phyloP scores from a whole-genome alignment of 2,329 filamentous ascomycete genomes.

The Penicillium sp. region DNA sequence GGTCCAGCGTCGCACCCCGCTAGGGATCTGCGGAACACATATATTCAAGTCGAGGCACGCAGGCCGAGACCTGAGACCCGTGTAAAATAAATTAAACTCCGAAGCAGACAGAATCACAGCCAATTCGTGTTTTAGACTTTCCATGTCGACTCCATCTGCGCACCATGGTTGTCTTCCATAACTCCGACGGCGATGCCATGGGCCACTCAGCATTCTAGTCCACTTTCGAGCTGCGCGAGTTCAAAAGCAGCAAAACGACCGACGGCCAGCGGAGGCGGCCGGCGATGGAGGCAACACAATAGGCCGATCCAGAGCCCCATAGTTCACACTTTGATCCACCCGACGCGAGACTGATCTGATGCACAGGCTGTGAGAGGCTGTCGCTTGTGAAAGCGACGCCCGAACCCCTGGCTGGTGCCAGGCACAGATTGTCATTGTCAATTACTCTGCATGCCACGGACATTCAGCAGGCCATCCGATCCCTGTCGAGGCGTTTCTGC shows the following conservation, averaged over 20 bases:
- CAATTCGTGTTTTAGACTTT: slow-evolving; percentile 2
- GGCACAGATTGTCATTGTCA: not conserved
- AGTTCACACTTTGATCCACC: slow-evolving; percentile 22
- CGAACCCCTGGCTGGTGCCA: slow-evolving; percentile 1
- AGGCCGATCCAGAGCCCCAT: slow-evolving; percentile 28
- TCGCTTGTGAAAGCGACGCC: not conserved
- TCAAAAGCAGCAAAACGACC: slow-evolving; percentile 27
- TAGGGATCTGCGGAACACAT: slow-evolving; percentile 7
- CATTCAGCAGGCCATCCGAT: not conserved
- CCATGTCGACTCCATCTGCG: slow-evolving; percentile 1
- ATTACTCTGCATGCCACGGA: not conserved
- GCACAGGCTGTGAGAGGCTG: slow-evolving; percentile 8
- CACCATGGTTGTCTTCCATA: not conserved
- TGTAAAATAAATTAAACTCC: slow-evolving; percentile 8
- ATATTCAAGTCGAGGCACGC: slow-evolving; percentile 4
- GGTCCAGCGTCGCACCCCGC: not conserved
- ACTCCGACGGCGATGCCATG: slow-evolving; percentile 12
- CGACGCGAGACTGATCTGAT: slow-evolving; percentile 15
- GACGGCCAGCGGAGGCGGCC: slow-evolving; percentile 18
- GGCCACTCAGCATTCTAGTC: not conserved
- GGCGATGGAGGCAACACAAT: slow-evolving; percentile 14
- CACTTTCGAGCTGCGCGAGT: slow-evolving; percentile 14
- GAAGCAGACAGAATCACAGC: not conserved
- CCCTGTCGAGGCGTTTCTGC: not conserved
- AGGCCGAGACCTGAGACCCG: slow-evolving; percentile 3